A percentile compares a stretch with the other conserved stretches of the same genome.
These are phyloP conservation scores for Notholithocarpus densiflorus DNA, from an alignment of 306 rosid genomes.

Conservation along the genomic window DNA sequence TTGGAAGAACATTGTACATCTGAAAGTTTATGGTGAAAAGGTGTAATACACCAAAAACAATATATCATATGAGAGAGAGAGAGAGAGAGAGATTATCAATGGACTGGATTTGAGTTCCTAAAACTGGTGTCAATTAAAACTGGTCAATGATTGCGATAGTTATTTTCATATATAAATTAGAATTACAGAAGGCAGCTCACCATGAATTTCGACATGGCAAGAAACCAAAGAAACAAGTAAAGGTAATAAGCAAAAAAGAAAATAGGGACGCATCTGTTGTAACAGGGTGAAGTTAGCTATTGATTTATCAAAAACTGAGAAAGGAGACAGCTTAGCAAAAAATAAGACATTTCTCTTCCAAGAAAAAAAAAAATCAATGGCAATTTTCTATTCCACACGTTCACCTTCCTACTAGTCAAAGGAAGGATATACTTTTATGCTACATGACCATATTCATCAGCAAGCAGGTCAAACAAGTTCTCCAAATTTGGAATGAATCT, in stretches of 20 bases:
- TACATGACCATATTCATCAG: conserved; percentile 44
- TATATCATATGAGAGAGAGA: neutral
- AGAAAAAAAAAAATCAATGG: neutral
- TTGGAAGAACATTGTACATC: no score
- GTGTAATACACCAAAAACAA: no score
- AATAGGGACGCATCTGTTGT: neutral
- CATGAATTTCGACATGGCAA: neutral
- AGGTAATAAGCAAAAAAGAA: neutral
- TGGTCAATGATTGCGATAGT: neutral
- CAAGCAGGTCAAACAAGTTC: conserved; percentile 29
- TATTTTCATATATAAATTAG: neutral
- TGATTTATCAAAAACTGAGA: neutral
- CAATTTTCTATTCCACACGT: conserved; percentile 15
- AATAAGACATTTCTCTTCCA: neutral
- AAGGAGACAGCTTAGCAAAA: neutral
- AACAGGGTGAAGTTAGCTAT: neutral
- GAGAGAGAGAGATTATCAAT: neutral
- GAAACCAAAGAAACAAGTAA: neutral
- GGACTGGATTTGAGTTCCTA: neutral
- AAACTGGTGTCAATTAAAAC: neutral
- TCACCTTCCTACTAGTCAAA: conserved; percentile 24
- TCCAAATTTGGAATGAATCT: conserved; percentile 34
- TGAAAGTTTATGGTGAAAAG: no score
- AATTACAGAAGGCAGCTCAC: neutral
- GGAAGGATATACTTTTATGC: conserved; percentile 31